These are phyloP conservation scores for Auricularia sp. DNA, from an alignment of 768 basidiomycete genomes.

Conservation along the genomic window DNA sequence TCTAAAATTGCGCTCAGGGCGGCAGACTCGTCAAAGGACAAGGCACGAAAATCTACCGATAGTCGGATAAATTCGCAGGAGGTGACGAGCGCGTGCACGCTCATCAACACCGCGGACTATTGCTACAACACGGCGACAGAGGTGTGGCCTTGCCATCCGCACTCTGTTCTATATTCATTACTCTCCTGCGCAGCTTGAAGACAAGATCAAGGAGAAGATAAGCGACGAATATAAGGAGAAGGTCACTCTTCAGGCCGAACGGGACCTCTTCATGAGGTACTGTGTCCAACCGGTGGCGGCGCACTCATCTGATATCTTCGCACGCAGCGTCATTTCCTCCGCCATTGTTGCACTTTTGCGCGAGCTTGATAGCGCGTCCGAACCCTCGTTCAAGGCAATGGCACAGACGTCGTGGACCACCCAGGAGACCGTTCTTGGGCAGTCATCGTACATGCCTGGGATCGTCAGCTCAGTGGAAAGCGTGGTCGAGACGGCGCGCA, in stretches of 20 bases:
- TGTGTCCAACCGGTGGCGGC: slow-evolving; percentile 8
- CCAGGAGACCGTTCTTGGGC: slow-evolving; percentile 75
- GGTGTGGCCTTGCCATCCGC: slow-evolving; percentile 29
- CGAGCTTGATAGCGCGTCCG: slow-evolving; percentile 79
- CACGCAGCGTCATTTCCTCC: slow-evolving; percentile 64
- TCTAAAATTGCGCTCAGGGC: background rate
- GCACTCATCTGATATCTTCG: background rate
- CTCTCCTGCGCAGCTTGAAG: slow-evolving; percentile 58
- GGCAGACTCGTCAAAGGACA: slow-evolving; percentile 28
- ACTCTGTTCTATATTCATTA: background rate
- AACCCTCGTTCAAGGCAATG: slow-evolving; percentile 68
- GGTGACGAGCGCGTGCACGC: slow-evolving; percentile 71
- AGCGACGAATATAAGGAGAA: slow-evolving; percentile 65
- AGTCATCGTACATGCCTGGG: slow-evolving; percentile 72
- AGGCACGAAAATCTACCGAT: slow-evolving; percentile 63
- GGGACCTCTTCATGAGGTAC: slow-evolving; percentile 83
- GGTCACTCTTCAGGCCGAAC: slow-evolving; percentile 72
- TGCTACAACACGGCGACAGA: slow-evolving; percentile 86
- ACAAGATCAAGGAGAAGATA: slow-evolving; percentile 78
- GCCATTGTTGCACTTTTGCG: slow-evolving; percentile 70
- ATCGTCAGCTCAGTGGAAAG: slow-evolving; percentile 65
- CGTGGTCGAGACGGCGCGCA: slow-evolving; percentile 66
- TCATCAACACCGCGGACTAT: slow-evolving; percentile 96
- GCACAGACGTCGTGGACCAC: slow-evolving; percentile 69
- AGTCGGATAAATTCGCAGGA: slow-evolving; percentile 66